Conservation (phyloP, 1,284 basidiomycete species). For the Ganoderma lingzhi region DNA sequence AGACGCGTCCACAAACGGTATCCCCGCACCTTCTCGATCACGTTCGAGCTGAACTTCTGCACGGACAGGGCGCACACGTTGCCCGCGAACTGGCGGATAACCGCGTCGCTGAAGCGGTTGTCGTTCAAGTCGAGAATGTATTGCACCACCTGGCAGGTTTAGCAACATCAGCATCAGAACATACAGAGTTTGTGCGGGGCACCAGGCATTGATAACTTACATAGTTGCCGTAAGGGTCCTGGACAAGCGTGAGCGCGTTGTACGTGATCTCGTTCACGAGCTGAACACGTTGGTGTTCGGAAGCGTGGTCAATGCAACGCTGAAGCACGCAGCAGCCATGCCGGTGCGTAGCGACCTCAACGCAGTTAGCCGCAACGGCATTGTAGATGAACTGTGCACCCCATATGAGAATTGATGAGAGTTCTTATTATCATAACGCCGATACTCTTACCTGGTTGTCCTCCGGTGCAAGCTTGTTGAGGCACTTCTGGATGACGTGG, state of each 20-base stretch:
- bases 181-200: conserved; percentile 5
- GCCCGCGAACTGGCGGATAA: conserved; percentile 97
- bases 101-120: conserved; percentile 95
- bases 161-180: conserved; percentile 27
- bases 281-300: conserved; percentile 94
- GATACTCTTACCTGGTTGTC: conserved; percentile 85
- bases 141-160: conserved; percentile 80
- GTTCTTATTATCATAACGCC: background rate
- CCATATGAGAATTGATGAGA: conserved; percentile 5
- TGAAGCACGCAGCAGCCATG: conserved; percentile 99
- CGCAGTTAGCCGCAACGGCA: conserved; percentile 97
- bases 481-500: conserved; percentile 99
- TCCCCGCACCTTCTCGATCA: conserved; percentile 83
- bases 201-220: conserved; percentile 53
- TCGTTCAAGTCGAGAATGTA: conserved; percentile 99
- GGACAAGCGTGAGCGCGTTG: conserved; percentile 96
- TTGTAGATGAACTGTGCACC: conserved; percentile 95
- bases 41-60: conserved; percentile 98
- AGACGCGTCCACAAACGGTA: background rate
- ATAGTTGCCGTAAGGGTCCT: conserved; percentile 98
- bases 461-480: conserved; percentile 97
- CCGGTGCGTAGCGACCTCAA: conserved; percentile 99
- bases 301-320: conserved; percentile 98
- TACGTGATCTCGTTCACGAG: conserved; percentile 99
- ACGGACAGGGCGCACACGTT: conserved; percentile 98